phyloP scores from a whole-genome alignment of 306 rosid species.

The Prunus kanzakura region DNA sequence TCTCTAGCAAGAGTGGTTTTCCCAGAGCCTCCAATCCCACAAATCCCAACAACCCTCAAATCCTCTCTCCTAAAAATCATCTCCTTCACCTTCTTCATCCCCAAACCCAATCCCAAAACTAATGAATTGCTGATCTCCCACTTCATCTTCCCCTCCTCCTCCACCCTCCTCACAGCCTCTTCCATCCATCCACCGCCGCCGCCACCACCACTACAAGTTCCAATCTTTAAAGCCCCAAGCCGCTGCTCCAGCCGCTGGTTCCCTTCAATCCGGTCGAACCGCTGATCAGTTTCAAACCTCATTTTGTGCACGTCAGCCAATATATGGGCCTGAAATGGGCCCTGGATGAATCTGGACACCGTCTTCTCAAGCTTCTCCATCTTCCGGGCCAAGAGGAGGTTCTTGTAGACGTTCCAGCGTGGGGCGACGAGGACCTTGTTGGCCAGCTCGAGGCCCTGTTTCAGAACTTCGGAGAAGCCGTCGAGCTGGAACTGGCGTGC shows the following conservation, averaged over 20 bases:
- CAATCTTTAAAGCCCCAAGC: constrained; percentile 62
- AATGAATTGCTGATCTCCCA: constrained; percentile 34
- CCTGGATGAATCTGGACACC: constrained; percentile 45
- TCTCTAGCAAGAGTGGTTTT: constrained; percentile 87
- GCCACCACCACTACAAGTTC: constrained; percentile 28
- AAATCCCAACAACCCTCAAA: constrained; percentile 52
- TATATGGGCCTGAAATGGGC: constrained; percentile 61
- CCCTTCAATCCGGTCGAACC: constrained; percentile 60
- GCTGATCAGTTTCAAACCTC: constrained; percentile 44
- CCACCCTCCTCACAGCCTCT: constrained; percentile 59
- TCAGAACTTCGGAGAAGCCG: constrained; percentile 58
- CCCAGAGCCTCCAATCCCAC: constrained; percentile 93
- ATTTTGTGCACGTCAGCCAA: constrained; percentile 76
- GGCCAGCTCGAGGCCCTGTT: constrained; percentile 56
- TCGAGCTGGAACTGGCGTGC: constrained; percentile 53
- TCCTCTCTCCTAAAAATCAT: constrained; percentile 46
- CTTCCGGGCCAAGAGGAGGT: constrained; percentile 53
- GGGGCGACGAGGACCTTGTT: constrained; percentile 47
- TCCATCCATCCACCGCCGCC: constrained; percentile 49
- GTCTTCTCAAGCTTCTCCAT: constrained; percentile 78
- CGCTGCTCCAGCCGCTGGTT: constrained; percentile 41
- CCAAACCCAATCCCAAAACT: constrained; percentile 54
- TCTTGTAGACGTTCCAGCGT: constrained; percentile 79
- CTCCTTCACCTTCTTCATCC: constrained; percentile 68
- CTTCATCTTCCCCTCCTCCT: constrained; percentile 41